A percentile compares a stretch with the other conserved stretches of the same genome.
Evolutionary conservation across 352 stramenopile species (phyloP).

Genomic region (Saprolegnia diclina): DNA sequence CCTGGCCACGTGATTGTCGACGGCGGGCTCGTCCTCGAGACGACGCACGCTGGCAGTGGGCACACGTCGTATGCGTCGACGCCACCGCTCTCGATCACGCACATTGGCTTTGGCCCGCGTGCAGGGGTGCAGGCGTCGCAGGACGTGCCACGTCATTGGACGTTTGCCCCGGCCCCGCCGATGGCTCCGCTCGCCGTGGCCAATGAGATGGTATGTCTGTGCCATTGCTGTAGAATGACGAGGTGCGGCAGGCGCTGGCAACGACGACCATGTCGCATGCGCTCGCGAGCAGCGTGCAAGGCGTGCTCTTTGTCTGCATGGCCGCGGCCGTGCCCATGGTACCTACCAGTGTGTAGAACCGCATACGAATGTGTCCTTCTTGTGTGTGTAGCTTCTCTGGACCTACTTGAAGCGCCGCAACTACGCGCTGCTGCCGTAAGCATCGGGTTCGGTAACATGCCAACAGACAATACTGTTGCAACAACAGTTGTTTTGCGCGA

Average conservation of each 20-base stretch:
- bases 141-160: background rate
- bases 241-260: background rate
- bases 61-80: background rate
- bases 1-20: constrained; percentile 12
- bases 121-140: background rate
- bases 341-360: background rate
- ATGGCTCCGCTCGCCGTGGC: background rate
- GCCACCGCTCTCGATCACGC: background rate
- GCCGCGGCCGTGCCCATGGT: background rate
- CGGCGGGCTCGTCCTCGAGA: background rate
- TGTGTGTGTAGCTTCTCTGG: constrained; percentile 5
- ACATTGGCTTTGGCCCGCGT: constrained; percentile 20
- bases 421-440: background rate
- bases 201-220: background rate
- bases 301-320: background rate
- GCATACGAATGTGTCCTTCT: background rate
- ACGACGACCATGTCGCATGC: background rate
- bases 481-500: background rate
- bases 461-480: background rate
- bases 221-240: background rate
- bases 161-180: background rate
- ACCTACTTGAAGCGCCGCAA: constrained; percentile 9
- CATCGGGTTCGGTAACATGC: no score
- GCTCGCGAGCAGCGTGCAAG: background rate
- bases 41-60: background rate